A percentile compares a stretch with the other conserved stretches of the same genome.
These are phyloP conservation scores for Fusarium longipes DNA, from an alignment of 2,329 filamentous ascomycete species.

Conservation along the genomic window DNA sequence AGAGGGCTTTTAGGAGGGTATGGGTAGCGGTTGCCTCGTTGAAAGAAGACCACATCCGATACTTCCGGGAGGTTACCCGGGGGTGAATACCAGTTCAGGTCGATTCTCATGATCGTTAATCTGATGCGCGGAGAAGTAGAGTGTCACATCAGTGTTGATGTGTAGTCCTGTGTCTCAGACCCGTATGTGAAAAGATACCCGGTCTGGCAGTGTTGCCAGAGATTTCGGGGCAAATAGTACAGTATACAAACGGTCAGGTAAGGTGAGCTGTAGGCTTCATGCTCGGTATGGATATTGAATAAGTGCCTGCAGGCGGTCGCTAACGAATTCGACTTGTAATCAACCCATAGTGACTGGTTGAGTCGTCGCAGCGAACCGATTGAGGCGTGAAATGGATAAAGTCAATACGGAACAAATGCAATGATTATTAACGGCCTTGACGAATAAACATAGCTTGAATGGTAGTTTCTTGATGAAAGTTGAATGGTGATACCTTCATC, in stretches of 20 bases:
- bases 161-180: too few relatives aligned
- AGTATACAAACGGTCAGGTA: too few relatives aligned
- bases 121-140: too few relatives aligned
- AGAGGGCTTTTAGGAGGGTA: conserved; percentile 16
- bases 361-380: conserved; percentile 11
- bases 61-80: neutral
- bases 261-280: neutral
- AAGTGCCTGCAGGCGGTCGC: neutral
- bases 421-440: neutral
- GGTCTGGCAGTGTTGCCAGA: neutral
- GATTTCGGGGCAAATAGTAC: too few relatives aligned
- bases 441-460: neutral
- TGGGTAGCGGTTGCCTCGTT: too few relatives aligned
- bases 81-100: neutral
- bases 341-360: neutral
- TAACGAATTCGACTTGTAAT: neutral
- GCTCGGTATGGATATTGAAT: neutral
- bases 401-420: too few relatives aligned
- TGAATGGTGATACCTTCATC: conserved; percentile 31
- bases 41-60: neutral
- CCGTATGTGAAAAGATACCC: neutral
- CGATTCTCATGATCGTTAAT: neutral
- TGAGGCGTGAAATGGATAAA: neutral
- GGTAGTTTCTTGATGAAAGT: neutral
- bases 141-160: too few relatives aligned